Evolutionary conservation across 148 eudicot genomes (phyloP), one percentile per base, ranked within the genome.

Genomic region (Pharnaceum exiguum): DNA sequence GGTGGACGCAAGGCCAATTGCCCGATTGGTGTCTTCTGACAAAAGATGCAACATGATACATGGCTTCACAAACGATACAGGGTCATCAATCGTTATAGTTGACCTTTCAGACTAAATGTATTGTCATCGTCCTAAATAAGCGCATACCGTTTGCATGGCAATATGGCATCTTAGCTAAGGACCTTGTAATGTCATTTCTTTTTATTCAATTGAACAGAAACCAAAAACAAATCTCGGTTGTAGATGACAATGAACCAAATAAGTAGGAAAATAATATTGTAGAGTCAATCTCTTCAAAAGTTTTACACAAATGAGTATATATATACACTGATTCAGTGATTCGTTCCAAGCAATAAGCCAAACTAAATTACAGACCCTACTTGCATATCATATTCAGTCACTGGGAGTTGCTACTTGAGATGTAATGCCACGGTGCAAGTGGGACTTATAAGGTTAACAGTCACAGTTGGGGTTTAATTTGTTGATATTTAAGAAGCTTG

Each of bases 211-310:
- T 21, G 46, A 42, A 42, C 46, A 17, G 19, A 42, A 2, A 42
- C 49, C 49, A 45, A 45, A 19, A 45, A 45, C 49, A 45, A 45
- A 45, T 45, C 49, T 21, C 23, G 49, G 7, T 22, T 25, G 49
- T 18, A 21, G 13, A 21, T 45, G 7, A 5, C 49, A 5, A 45
- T 12, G 23, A 18, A 40, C 24, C 47, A 44, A 44, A 22, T 44
- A 17, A 5, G 23, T 7, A n/a, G 3, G 18, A 42, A 45, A 45
- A 19, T 44, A 4, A 7, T 45, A 45, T 22, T 19, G 10, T 45
- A 42, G 7, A 7, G 12, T 10, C n/a, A n/a, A n/a, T n/a, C n/a
- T n/a, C n/a, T n/a, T n/a, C n/a, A n/a, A n/a, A n/a, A n/a, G n/a
- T n/a, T n/a, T n/a, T n/a, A n/a, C n/a, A n/a, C n/a, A n/a, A n/a